Evolutionary conservation across 1,284 basidiomycete species (phyloP).

Genomic region (Ganoderma lingzhi): DNA sequence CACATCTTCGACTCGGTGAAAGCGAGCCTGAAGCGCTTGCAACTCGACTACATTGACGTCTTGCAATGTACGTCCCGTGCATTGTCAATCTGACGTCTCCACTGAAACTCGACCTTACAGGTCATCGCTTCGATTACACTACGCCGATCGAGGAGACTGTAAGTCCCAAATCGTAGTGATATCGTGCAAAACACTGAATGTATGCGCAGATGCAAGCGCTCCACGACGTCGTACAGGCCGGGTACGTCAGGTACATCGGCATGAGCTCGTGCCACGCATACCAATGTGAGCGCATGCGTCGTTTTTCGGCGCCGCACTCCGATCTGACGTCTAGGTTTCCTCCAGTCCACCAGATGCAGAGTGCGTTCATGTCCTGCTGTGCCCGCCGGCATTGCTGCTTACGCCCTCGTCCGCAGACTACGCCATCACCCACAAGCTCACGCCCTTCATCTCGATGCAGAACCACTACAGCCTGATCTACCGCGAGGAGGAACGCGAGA

Average conservation of each 20-base stretch:
- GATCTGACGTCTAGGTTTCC: too few species aligned
- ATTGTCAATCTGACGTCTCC: background rate
- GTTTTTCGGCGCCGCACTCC: background rate
- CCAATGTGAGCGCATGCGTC: conserved; percentile 34
- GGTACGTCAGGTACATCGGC: conserved; percentile 73
- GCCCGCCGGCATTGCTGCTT: too few species aligned
- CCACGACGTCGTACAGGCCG: conserved; percentile 71
- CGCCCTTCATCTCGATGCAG: conserved; percentile 64
- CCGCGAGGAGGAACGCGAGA: conserved; percentile 60
- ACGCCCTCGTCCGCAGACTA: conserved; percentile 34
- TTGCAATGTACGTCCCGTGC: background rate
- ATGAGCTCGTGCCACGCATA: conserved; percentile 55
- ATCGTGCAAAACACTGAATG: background rate
- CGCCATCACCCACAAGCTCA: conserved; percentile 49
- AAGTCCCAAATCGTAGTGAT: background rate
- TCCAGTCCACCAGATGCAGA: conserved; percentile 53
- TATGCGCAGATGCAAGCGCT: conserved; percentile 61
- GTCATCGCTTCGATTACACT: conserved; percentile 53
- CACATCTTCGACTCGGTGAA: conserved; percentile 82
- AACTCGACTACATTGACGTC: conserved; percentile 76
- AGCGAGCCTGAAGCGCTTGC: conserved; percentile 67
- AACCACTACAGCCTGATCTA: conserved; percentile 55
- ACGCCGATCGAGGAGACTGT: conserved; percentile 50
- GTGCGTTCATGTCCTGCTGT: conserved; percentile 35
- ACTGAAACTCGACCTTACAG: background rate